Conservation (phyloP, 345 rosid genomes). For the Ricinus communis region DNA sequence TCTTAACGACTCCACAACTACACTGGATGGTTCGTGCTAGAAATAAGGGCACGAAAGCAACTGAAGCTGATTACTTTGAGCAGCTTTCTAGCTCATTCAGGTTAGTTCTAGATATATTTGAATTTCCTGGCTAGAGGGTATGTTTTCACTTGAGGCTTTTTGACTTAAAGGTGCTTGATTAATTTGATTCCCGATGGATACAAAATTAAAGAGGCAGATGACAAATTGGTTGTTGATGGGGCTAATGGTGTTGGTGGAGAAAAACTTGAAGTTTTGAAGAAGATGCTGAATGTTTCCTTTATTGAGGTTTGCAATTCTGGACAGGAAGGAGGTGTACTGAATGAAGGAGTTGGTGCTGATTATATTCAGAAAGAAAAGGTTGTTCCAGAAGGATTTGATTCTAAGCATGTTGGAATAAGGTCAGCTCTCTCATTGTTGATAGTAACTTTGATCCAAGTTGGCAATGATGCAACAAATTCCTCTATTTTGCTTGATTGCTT, state of each 20-base stretch:
- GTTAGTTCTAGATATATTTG: constrained; percentile 29
- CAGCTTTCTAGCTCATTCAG: constrained; percentile 70
- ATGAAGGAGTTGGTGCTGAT: constrained; percentile 96
- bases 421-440: constrained; percentile 28
- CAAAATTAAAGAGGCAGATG: constrained; percentile 23
- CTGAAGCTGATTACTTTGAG: constrained; percentile 74
- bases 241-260: constrained; percentile 93
- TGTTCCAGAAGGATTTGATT: constrained; percentile 64
- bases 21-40: constrained; percentile 96
- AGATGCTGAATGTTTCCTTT: constrained; percentile 45
- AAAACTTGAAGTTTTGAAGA: constrained; percentile 60
- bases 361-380: constrained; percentile 94
- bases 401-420: constrained; percentile 59
- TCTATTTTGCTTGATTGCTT: constrained; percentile 2
- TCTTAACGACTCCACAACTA: constrained; percentile 87
- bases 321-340: constrained; percentile 68
- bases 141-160: constrained; percentile 2
- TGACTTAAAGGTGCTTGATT: constrained; percentile 53
- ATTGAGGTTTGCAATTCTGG: constrained; percentile 79
- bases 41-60: constrained; percentile 63
- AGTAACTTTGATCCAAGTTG: constrained; percentile 7
- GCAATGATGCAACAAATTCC: not conserved
- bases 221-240: constrained; percentile 72
- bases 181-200: constrained; percentile 52
- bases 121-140: not conserved